A percentile compares a stretch with the other conserved stretches of the same genome.
phyloP scores from a whole-genome alignment of 164 flowering plant genomes.

The Kalanchoe fedtschenkoi region DNA sequence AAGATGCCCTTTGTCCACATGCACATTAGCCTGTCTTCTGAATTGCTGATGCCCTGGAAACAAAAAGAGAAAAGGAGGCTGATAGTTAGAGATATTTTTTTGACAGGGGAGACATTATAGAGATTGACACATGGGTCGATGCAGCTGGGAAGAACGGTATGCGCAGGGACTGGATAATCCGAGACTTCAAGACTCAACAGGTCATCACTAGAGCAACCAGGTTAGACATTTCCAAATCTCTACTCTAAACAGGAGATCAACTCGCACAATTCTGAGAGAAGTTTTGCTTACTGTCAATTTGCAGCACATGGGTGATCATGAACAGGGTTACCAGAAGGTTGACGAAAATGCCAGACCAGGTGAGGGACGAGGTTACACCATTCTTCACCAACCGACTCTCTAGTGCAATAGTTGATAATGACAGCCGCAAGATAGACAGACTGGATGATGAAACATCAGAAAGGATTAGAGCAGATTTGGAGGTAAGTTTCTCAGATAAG shows the following conservation, averaged over 20 bases:
- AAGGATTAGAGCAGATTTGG: conserved; percentile 37
- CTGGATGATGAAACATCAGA: conserved; percentile 39
- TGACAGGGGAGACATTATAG: conserved; percentile 73
- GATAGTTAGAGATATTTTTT: conserved; percentile 4
- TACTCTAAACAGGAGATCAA: not conserved
- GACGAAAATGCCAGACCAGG: conserved; percentile 58
- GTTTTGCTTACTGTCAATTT: not conserved
- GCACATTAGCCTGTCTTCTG: too few species aligned
- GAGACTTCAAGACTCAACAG: conserved; percentile 42
- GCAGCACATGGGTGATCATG: conserved; percentile 78
- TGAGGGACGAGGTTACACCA: conserved; percentile 40
- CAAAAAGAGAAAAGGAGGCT: not conserved
- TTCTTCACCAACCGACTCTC: conserved; percentile 35
- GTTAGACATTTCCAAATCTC: conserved; percentile 21
- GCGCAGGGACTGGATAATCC: conserved; percentile 75
- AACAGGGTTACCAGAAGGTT: conserved; percentile 56
- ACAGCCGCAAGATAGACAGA: conserved; percentile 33
- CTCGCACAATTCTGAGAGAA: not conserved
- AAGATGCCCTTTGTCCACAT: too few species aligned
- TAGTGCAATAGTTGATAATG: conserved; percentile 18
- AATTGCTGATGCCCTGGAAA: too few species aligned
- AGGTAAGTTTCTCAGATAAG: conserved; percentile 30
- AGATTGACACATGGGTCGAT: conserved; percentile 83
- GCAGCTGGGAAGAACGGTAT: conserved; percentile 76
- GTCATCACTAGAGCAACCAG: conserved; percentile 76